Evolutionary conservation across 768 basidiomycete genomes (phyloP).

Genomic region (Mrakia gelida): DNA sequence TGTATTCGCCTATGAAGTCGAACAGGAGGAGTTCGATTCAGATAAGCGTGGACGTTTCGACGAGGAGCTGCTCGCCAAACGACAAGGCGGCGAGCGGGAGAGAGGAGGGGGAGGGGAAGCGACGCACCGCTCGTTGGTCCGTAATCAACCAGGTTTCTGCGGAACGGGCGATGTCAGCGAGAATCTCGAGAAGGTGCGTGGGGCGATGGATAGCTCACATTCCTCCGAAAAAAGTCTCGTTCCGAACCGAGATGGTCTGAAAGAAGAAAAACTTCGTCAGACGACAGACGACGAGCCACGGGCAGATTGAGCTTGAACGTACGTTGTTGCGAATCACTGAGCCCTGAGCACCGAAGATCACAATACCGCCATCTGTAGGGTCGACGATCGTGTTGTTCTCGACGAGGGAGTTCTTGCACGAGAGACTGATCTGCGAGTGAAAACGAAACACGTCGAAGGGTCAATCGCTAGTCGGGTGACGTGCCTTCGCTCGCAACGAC

Average conservation of each 20-base stretch:
- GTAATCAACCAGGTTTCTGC: background rate
- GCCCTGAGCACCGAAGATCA: slow-evolving; percentile 71
- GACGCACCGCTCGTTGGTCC: too few relatives aligned
- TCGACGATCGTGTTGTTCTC: slow-evolving; percentile 66
- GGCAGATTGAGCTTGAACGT: too few relatives aligned
- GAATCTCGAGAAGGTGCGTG: too few relatives aligned
- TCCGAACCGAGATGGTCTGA: slow-evolving; percentile 55
- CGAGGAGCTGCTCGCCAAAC: too few relatives aligned
- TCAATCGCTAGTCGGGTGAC: too few relatives aligned
- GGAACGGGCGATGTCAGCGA: background rate
- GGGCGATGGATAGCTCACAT: slow-evolving; percentile 49
- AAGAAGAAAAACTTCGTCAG: background rate
- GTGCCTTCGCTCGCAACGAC: too few relatives aligned
- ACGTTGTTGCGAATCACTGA: slow-evolving; percentile 64
- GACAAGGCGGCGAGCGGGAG: too few relatives aligned
- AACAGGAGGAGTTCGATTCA: too few relatives aligned
- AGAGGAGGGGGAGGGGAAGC: too few relatives aligned
- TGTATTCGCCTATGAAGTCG: background rate
- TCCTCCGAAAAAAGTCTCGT: slow-evolving; percentile 63
- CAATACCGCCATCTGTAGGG: slow-evolving; percentile 75
- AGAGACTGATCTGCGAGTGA: slow-evolving; percentile 36
- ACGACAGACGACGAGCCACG: too few relatives aligned
- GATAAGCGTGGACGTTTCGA: too few relatives aligned
- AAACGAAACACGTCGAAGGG: too few relatives aligned
- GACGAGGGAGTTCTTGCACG: slow-evolving; percentile 60